phyloP scores from a whole-genome alignment of 2,329 filamentous ascomycete genomes.

The Lachnellula occidentalis region DNA sequence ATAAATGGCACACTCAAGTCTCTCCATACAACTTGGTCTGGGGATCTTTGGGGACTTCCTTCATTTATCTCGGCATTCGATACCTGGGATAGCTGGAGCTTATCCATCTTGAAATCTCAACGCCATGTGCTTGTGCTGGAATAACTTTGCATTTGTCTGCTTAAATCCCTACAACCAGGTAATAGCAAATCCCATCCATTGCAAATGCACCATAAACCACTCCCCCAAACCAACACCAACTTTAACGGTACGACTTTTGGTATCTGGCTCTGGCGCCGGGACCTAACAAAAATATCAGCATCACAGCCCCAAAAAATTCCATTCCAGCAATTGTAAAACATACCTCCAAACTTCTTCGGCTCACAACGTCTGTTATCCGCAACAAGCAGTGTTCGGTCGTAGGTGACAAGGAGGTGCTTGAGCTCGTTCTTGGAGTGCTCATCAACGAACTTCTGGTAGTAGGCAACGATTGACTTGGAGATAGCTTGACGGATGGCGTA shows the following conservation, averaged over 20 bases:
- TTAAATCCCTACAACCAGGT: slow-evolving; percentile 32
- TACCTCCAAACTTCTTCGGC: slow-evolving; percentile 81
- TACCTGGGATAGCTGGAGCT: background rate
- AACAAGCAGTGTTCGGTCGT: slow-evolving; percentile 95
- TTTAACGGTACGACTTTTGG: slow-evolving; percentile 99
- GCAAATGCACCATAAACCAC: slow-evolving; percentile 32
- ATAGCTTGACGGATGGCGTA: slow-evolving; percentile 99
- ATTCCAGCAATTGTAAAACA: slow-evolving; percentile 8
- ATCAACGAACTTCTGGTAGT: slow-evolving; percentile 99
- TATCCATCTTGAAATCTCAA: slow-evolving; percentile 10
- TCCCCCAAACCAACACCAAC: slow-evolving; percentile 26
- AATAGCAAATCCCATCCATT: slow-evolving; percentile 30
- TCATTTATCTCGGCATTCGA: background rate
- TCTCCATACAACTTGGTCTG: background rate
- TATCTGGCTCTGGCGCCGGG: slow-evolving; percentile 90
- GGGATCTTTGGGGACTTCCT: background rate
- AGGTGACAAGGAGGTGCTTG: slow-evolving; percentile 93
- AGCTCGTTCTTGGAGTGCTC: slow-evolving; percentile 99
- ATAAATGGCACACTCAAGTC: background rate
- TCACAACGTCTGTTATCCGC: slow-evolving; percentile 99
- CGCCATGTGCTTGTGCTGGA: slow-evolving; percentile 21
- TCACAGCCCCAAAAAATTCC: background rate
- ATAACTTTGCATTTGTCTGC: slow-evolving; percentile 31
- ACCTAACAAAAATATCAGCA: slow-evolving; percentile 54
- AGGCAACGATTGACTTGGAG: slow-evolving; percentile 92